Evolutionary conservation across 2,329 filamentous ascomycete genomes (phyloP), one percentile per base, ranked within the genome.

Genomic region (Aspergillus sp.): DNA sequence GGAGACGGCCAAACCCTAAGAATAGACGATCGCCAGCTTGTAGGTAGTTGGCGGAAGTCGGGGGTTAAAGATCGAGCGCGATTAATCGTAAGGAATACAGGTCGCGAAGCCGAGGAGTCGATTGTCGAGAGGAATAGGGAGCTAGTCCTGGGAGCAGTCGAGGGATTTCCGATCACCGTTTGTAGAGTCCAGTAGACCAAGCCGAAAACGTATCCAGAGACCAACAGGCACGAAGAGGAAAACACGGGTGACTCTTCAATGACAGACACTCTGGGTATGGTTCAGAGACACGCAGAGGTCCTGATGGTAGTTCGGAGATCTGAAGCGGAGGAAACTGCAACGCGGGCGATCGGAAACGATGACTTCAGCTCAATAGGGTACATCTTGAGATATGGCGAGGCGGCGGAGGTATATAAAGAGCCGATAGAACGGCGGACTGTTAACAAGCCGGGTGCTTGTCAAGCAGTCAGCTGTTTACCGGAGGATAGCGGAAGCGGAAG

Each of bases 331-430:
- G 41, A 48, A 39, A 48, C 43, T 44, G 49, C 51, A 55, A 53
- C 48, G 51, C 45, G 41, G 54, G 51, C 45, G 57, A 61, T 57
- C 57, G 57, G 57, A 49, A 49, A 48, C 42, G 42, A 39, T 41
- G 48, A 46, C 37, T 40, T 41, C 30, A 40, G 47, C 36, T 35
- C 52, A 58, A 51, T 50, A 60, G 37, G 42, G 54, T 60, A 61
- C 58, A 61, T 61, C 51, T 60, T 61, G 57, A 47, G 44, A 42
- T 20, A 33, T 26, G 39, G 32, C 37, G 35, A 26, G 24, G 37
- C 28, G 35, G 33, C 37, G 41, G 45, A 37, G 47, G 43, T 43
- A 43, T 40, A 45, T 44, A 39, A 41, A 41, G 7, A 26, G 50
- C 51, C 46, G 47, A 42, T 40, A 42, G 42, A 44, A 44, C 45